These are phyloP conservation scores for Alternaria sp. DNA, from an alignment of 2,329 filamentous ascomycete species.

Conservation along the genomic window DNA sequence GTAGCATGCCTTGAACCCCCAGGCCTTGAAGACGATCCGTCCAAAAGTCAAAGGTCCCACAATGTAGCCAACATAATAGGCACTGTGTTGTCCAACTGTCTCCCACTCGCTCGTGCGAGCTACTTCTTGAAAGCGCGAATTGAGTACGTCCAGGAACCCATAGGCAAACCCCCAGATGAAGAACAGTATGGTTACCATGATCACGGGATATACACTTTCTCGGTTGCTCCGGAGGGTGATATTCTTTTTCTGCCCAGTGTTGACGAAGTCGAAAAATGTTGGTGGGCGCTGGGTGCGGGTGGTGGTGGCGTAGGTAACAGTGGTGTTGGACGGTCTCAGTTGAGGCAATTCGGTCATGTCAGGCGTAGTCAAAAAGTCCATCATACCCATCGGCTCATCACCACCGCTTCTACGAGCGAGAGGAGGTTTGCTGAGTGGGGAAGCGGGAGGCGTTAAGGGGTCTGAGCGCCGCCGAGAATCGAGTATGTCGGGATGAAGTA, in stretches of 20 bases:
- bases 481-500: constrained; percentile 31
- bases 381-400: constrained; percentile 51
- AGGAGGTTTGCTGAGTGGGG: constrained; percentile 33
- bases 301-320: constrained; percentile 32
- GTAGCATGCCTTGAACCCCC: constrained; percentile 69
- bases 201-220: constrained; percentile 75
- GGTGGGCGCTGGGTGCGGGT: constrained; percentile 31
- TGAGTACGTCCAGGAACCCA: constrained; percentile 82
- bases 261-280: constrained; percentile 78
- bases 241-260: constrained; percentile 70
- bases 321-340: constrained; percentile 48
- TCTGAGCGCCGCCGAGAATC: constrained; percentile 30
- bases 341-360: constrained; percentile 48
- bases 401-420: constrained; percentile 25
- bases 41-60: constrained; percentile 74
- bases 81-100: constrained; percentile 70
- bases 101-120: constrained; percentile 67
- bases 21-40: constrained; percentile 61
- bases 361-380: constrained; percentile 62
- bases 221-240: constrained; percentile 68
- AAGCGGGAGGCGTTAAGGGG: constrained; percentile 28
- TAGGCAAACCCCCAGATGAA: constrained; percentile 92
- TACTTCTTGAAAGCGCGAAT: constrained; percentile 70
- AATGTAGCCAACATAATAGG: constrained; percentile 76
- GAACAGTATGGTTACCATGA: constrained; percentile 80